Conservation (phyloP, 345 rosid species). For the Heritiera littoralis region DNA sequence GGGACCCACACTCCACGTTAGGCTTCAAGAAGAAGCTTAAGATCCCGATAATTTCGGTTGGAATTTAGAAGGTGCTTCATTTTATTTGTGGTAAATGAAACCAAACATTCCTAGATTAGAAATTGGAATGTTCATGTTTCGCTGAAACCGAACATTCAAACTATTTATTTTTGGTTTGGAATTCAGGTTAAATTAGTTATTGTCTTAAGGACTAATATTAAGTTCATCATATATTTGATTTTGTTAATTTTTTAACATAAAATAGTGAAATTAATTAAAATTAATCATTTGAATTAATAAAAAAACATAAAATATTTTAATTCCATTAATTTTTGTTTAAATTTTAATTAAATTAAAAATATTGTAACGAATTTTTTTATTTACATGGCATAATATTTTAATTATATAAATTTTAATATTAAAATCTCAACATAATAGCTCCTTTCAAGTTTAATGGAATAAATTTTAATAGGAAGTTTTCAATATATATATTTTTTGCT, state of each 20-base stretch:
- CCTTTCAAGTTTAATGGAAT: too few species aligned
- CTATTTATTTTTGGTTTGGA: neutral
- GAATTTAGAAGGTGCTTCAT: neutral
- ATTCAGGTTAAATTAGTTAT: neutral
- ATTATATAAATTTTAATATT: too few species aligned
- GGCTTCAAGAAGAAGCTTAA: neutral
- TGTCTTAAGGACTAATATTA: neutral
- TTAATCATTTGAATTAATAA: neutral
- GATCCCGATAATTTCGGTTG: constrained; percentile 3
- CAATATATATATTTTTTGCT: too few species aligned
- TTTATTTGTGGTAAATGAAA: neutral
- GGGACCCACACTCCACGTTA: too few species aligned
- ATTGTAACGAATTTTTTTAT: too few species aligned
- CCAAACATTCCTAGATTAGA: neutral
- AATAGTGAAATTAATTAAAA: too few species aligned
- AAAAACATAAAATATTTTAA: too few species aligned
- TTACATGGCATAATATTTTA: too few species aligned
- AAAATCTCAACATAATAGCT: too few species aligned
- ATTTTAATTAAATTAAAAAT: too few species aligned
- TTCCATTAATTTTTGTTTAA: too few species aligned
- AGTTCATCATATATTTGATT: neutral
- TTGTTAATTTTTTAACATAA: neutral
- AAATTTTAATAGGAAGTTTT: too few species aligned
- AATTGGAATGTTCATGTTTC: neutral
- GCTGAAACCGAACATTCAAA: neutral